Percentiles rank a stretch among this genome's conserved stretches.
Evolutionary conservation across 805 yeast genomes (phyloP).

Genomic region (Metschnikowia gelsemii): DNA sequence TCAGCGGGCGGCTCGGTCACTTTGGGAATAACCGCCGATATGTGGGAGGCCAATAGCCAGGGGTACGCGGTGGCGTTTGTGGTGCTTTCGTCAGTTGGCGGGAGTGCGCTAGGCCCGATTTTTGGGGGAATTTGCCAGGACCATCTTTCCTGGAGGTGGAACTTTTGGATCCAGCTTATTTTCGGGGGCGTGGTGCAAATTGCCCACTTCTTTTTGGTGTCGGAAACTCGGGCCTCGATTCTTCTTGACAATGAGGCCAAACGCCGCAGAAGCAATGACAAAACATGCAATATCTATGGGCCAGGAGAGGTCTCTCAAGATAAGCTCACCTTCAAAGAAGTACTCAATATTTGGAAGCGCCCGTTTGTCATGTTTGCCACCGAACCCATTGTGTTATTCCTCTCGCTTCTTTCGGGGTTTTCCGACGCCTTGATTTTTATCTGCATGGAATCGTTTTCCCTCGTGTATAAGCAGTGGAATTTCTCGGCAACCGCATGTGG

Average conservation of each 20-base stretch:
- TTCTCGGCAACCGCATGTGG: slow-evolving; percentile 33
- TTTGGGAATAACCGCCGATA: slow-evolving; percentile 34
- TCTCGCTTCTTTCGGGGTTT: slow-evolving; percentile 40
- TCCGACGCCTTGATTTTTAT: slow-evolving; percentile 42
- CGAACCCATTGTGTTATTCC: slow-evolving; percentile 41
- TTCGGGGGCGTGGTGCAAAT: slow-evolving; percentile 36
- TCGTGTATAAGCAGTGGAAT: slow-evolving; percentile 37
- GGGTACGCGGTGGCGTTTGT: slow-evolving; percentile 35
- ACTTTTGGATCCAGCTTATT: slow-evolving; percentile 36
- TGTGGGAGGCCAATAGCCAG: slow-evolving; percentile 34
- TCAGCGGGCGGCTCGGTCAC: slow-evolving; percentile 38
- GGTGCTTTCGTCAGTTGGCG: slow-evolving; percentile 34
- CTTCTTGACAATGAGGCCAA: slow-evolving; percentile 38
- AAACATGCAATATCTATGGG: slow-evolving; percentile 33
- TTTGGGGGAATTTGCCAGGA: slow-evolving; percentile 27
- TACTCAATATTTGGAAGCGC: slow-evolving; percentile 34
- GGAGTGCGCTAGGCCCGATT: slow-evolving; percentile 31
- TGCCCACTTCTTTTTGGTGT: slow-evolving; percentile 34
- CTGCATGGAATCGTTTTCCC: slow-evolving; percentile 37
- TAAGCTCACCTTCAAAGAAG: slow-evolving; percentile 24
- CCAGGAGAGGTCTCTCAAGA: slow-evolving; percentile 30
- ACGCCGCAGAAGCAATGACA: slow-evolving; percentile 35
- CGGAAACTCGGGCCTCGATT: slow-evolving; percentile 35
- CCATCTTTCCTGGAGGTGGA: slow-evolving; percentile 25
- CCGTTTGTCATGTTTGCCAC: slow-evolving; percentile 40